Percentiles rank a stretch among this genome's conserved stretches.
Conservation (phyloP, 2,329 filamentous ascomycete genomes). For the Penicillium sp. region DNA sequence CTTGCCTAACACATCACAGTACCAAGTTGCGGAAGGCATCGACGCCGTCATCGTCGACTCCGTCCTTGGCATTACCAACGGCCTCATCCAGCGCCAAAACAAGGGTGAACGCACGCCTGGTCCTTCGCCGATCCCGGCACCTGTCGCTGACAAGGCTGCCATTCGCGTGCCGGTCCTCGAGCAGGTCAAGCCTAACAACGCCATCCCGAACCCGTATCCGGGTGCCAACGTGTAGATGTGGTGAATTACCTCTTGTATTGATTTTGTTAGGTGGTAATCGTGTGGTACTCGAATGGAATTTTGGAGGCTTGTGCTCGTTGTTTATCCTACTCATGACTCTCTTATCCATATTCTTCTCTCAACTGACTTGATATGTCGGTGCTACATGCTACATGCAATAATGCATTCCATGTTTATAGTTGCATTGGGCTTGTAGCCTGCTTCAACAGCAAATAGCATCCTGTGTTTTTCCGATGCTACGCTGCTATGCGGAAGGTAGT, state of each 20-base stretch:
- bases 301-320: neutral
- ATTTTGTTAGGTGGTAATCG: neutral
- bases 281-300: neutral
- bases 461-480: neutral
- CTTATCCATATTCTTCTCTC: no score
- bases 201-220: slow-evolving; percentile 16
- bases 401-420: slow-evolving; percentile 28
- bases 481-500: neutral
- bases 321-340: neutral
- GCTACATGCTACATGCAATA: slow-evolving; percentile 20
- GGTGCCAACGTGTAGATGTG: slow-evolving; percentile 9
- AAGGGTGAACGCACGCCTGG: slow-evolving; percentile 34
- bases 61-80: slow-evolving; percentile 90
- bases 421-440: slow-evolving; percentile 21
- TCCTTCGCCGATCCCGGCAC: slow-evolving; percentile 31
- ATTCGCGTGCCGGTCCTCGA: slow-evolving; percentile 39
- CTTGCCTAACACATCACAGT: slow-evolving; percentile 50
- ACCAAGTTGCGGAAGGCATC: slow-evolving; percentile 93
- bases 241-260: neutral
- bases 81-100: slow-evolving; percentile 65
- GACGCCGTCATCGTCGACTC: slow-evolving; percentile 98
- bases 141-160: slow-evolving; percentile 23
- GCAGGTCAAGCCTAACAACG: slow-evolving; percentile 29
- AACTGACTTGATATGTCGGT: neutral
- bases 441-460: slow-evolving; percentile 32